Evolutionary conservation across 441 rosid genomes (phyloP).

Genomic region (Codiaeum variegatum): DNA sequence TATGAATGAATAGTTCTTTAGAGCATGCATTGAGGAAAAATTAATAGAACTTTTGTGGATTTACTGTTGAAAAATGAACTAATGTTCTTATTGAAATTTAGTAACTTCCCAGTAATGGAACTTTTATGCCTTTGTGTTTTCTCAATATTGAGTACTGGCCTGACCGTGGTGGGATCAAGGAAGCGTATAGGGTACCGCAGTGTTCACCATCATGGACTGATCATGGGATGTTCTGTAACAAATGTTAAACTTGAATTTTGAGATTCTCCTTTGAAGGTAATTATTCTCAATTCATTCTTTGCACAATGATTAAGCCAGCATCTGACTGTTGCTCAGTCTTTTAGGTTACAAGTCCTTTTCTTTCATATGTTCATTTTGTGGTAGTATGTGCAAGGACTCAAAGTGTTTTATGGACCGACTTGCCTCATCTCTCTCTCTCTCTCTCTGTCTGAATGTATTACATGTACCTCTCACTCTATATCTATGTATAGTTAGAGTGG

Average conservation of each 20-base stretch:
- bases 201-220: constrained; percentile 88
- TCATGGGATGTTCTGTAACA: constrained; percentile 97
- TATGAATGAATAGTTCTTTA: background rate
- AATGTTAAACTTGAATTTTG: constrained; percentile 90
- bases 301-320: background rate
- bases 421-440: background rate
- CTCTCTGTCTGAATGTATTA: background rate
- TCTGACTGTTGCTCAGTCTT: background rate
- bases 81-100: constrained; percentile 2
- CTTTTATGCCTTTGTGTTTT: constrained; percentile 10
- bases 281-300: constrained; percentile 9
- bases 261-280: constrained; percentile 94
- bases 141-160: constrained; percentile 98
- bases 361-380: background rate
- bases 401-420: background rate
- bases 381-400: background rate
- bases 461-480: background rate
- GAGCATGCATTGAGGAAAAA: background rate
- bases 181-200: constrained; percentile 97
- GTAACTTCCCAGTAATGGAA: constrained; percentile 19
- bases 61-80: background rate
- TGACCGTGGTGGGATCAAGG: constrained; percentile 89
- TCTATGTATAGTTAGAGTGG: background rate
- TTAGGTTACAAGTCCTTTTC: background rate
- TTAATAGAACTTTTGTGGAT: background rate